phyloP scores from a whole-genome alignment of 2,329 filamentous ascomycete genomes.

The Hypoxylon sp. region DNA sequence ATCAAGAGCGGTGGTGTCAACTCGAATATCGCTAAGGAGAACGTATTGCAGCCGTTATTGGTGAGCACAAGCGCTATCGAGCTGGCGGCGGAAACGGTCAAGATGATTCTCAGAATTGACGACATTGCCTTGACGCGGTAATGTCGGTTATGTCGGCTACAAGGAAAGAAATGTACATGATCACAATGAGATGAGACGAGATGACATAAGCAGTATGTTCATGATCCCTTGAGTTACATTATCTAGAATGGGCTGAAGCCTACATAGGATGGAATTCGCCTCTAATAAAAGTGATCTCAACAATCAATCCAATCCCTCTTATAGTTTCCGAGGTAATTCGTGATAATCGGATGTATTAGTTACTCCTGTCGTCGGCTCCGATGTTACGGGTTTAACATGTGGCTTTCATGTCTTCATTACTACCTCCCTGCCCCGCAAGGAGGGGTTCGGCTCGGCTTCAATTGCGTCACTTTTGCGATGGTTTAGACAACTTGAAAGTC shows the following conservation, averaged over 20 bases:
- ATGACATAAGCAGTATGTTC: conserved; percentile 32
- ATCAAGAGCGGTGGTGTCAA: conserved; percentile 98
- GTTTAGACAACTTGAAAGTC: conserved; percentile 11
- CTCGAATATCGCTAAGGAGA: conserved; percentile 96
- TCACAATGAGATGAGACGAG: conserved; percentile 35
- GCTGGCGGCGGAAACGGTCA: conserved; percentile 96
- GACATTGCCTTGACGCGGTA: conserved; percentile 76
- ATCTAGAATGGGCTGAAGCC: neutral
- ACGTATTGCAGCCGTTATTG: conserved; percentile 93
- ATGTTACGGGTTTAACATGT: conserved; percentile 19
- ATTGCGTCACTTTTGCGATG: conserved; percentile 39
- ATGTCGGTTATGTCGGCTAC: conserved; percentile 30
- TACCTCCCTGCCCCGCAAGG: conserved; percentile 23
- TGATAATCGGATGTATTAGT: neutral
- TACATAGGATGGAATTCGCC: conserved; percentile 8
- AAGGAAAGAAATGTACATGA: conserved; percentile 43
- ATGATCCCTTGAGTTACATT: conserved; percentile 16
- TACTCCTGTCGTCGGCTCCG: conserved; percentile 8
- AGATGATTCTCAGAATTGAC: conserved; percentile 85
- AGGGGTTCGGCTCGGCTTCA: conserved; percentile 30
- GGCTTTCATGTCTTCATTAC: neutral
- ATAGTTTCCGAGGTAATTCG: neutral
- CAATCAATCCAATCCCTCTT: conserved; percentile 3
- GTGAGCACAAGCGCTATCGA: conserved; percentile 99
- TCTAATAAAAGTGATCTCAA: conserved; percentile 22